Percentiles rank a stretch among this genome's conserved stretches.
Conservation (phyloP, 495 filamentous ascomycete genomes). For the Beverwykella pulmonaria region DNA sequence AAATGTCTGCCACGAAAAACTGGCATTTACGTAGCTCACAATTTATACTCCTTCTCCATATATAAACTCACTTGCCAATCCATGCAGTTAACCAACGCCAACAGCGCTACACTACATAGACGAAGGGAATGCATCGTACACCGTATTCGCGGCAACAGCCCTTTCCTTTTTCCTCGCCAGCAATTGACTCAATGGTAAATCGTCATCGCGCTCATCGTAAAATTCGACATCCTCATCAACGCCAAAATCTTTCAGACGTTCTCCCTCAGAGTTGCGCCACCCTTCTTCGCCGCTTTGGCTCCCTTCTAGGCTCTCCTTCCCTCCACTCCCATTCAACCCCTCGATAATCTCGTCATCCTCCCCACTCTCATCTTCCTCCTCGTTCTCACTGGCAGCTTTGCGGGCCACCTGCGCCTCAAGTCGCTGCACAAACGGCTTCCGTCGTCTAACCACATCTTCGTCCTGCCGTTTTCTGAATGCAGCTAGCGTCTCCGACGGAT, state of each 20-base stretch:
- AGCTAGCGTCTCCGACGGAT: conserved; percentile 41
- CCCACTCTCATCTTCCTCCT: conserved; percentile 44
- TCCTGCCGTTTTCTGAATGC: conserved; percentile 62
- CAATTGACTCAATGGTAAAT: conserved; percentile 70
- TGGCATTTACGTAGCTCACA: too few relatives aligned
- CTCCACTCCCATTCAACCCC: conserved; percentile 52
- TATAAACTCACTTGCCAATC: too few relatives aligned
- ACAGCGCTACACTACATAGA: too few relatives aligned
- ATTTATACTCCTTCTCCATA: too few relatives aligned
- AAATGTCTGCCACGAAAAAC: too few relatives aligned
- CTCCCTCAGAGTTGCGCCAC: conserved; percentile 87
- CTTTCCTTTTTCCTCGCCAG: conserved; percentile 45
- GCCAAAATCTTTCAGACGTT: conserved; percentile 83
- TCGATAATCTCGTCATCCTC: conserved; percentile 43
- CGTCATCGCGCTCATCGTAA: conserved; percentile 72
- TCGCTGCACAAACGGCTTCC: conserved; percentile 57
- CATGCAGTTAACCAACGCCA: too few relatives aligned
- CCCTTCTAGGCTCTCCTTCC: too few relatives aligned
- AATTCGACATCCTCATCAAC: conserved; percentile 83
- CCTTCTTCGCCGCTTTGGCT: conserved; percentile 54
- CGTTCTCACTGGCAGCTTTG: conserved; percentile 34
- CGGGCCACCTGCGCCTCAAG: conserved; percentile 43
- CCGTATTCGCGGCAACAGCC: not conserved
- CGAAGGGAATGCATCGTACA: not conserved
- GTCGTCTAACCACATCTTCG: conserved; percentile 56